Percentiles rank a stretch among this genome's conserved stretches.
Evolutionary conservation across 768 basidiomycete species (phyloP).

Genomic region (Suillus americanus): DNA sequence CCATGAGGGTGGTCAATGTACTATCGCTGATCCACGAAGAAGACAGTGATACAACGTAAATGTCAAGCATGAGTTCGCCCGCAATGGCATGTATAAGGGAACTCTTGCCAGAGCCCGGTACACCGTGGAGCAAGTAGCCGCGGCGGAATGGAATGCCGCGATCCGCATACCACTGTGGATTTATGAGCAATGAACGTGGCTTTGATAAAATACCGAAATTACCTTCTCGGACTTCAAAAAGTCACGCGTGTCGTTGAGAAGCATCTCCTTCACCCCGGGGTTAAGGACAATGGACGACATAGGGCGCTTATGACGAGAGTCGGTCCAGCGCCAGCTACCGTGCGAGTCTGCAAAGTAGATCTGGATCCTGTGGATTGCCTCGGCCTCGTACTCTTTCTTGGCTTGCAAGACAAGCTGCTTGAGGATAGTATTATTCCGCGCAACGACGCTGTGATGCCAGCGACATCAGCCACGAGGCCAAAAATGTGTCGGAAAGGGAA

Average conservation of each 20-base stretch:
- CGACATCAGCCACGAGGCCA: conserved; percentile 8
- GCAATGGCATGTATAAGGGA: conserved; percentile 87
- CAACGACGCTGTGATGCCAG: conserved; percentile 60
- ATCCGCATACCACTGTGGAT: conserved; percentile 81
- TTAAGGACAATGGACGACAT: conserved; percentile 85
- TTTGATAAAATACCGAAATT: conserved; percentile 16
- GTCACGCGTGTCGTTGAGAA: conserved; percentile 77
- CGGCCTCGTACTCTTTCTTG: conserved; percentile 87
- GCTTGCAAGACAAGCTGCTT: conserved; percentile 89
- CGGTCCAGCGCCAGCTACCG: conserved; percentile 86
- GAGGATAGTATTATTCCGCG: conserved; percentile 78
- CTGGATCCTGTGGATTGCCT: conserved; percentile 83
- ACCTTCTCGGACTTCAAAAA: conserved; percentile 85
- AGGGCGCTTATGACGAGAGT: conserved; percentile 86
- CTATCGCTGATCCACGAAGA: conserved; percentile 88
- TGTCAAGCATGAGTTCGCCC: conserved; percentile 86
- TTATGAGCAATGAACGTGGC: conserved; percentile 7
- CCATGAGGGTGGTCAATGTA: conserved; percentile 83
- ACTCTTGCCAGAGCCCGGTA: conserved; percentile 85
- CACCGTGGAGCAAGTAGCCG: conserved; percentile 82
- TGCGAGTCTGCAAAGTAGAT: conserved; percentile 90
- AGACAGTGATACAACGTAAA: conserved; percentile 86
- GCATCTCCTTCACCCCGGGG: conserved; percentile 88
- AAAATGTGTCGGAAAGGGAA: conserved; percentile 12
- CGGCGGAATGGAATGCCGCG: conserved; percentile 90